phyloP scores from a whole-genome alignment of 2,329 filamentous ascomycete genomes.

The Balansia obtecta region DNA sequence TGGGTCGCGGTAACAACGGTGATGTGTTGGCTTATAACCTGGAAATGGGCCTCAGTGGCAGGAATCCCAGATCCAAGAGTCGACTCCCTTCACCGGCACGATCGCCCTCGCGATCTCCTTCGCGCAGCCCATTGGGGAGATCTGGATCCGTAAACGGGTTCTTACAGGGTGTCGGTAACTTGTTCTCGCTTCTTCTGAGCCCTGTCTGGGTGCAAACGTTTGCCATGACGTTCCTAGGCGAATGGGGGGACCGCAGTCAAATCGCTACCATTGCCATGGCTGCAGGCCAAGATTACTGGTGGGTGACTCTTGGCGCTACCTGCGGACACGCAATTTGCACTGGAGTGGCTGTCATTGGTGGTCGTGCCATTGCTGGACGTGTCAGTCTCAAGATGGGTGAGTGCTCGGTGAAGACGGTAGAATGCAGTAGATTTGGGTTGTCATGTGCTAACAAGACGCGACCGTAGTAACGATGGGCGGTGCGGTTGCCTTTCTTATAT shows the following conservation, averaged over 20 bases:
- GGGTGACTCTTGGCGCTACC: slow-evolving; percentile 84
- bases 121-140: slow-evolving; percentile 42
- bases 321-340: slow-evolving; percentile 84
- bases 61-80: slow-evolving; percentile 61
- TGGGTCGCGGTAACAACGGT: slow-evolving; percentile 40
- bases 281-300: slow-evolving; percentile 96
- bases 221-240: slow-evolving; percentile 95
- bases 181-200: slow-evolving; percentile 77
- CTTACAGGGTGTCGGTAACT: slow-evolving; percentile 63
- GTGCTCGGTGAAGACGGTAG: slow-evolving; percentile 24
- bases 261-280: slow-evolving; percentile 99
- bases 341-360: slow-evolving; percentile 80
- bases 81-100: slow-evolving; percentile 70
- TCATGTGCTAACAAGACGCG: too few relatives aligned
- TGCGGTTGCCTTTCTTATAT: slow-evolving; percentile 77
- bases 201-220: slow-evolving; percentile 99
- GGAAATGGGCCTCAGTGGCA: slow-evolving; percentile 62
- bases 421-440: too few relatives aligned
- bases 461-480: slow-evolving; percentile 80
- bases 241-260: slow-evolving; percentile 96
- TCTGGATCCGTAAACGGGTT: slow-evolving; percentile 25
- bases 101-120: slow-evolving; percentile 66
- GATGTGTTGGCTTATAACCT: slow-evolving; percentile 58
- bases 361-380: slow-evolving; percentile 79
- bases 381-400: slow-evolving; percentile 94